These are phyloP conservation scores for Corchorus olitorius DNA, from an alignment of 345 rosid genomes.

Conservation along the genomic window DNA sequence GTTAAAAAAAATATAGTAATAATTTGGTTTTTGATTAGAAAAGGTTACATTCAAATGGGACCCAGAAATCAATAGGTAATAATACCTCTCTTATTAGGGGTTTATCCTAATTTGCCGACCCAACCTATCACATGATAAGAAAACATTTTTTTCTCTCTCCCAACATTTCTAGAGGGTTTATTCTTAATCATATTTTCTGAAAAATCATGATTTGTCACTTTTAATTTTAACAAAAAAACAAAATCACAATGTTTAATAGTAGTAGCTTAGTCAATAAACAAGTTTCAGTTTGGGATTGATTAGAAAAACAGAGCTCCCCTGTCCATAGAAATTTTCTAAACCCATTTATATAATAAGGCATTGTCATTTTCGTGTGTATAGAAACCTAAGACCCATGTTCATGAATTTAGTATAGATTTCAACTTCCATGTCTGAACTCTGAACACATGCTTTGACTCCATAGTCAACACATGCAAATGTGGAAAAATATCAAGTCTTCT, in stretches of 20 bases:
- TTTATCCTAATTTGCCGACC: background rate
- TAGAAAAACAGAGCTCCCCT: too few species aligned
- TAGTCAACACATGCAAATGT: background rate
- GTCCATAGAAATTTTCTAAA: background rate
- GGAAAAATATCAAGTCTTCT: background rate
- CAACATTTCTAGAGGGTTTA: background rate
- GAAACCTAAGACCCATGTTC: background rate
- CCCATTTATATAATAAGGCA: background rate
- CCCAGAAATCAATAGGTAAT: constrained; percentile 1
- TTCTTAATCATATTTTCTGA: background rate
- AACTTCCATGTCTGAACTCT: background rate
- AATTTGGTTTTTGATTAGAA: background rate
- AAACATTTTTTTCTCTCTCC: background rate
- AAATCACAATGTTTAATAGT: background rate
- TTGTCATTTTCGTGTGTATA: background rate
- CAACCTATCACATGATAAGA: background rate
- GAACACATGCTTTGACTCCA: background rate
- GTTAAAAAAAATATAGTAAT: background rate
- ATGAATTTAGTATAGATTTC: background rate
- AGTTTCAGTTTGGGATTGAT: too few species aligned
- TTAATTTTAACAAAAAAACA: background rate
- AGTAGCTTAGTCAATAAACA: background rate
- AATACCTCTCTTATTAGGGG: background rate
- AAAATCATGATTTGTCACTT: background rate
- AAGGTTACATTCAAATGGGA: background rate